Percentiles rank a stretch among this genome's conserved stretches.
Conservation (phyloP, 2,329 filamentous ascomycete species). For the Penicillium hesseltinei region DNA sequence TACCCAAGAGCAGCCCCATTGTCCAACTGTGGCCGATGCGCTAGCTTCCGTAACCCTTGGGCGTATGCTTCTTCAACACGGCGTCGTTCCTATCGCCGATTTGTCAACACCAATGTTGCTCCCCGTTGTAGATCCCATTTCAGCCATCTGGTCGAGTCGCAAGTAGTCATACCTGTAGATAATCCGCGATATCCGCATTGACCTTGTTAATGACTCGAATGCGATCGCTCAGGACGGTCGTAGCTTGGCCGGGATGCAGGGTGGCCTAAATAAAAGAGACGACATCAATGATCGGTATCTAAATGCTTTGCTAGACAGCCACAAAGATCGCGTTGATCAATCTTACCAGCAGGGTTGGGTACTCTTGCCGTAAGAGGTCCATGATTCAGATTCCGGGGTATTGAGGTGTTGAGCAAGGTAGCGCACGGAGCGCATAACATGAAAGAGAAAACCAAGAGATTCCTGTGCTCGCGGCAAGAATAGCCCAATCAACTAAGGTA, state of each 20-base stretch:
- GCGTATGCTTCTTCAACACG: constrained; percentile 90
- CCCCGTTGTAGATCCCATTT: constrained; percentile 5
- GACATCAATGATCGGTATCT: constrained; percentile 10
- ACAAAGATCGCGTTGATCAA: constrained; percentile 9
- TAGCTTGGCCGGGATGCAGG: constrained; percentile 78
- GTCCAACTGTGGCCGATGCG: constrained; percentile 71
- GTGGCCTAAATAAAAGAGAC: constrained; percentile 58
- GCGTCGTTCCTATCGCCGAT: constrained; percentile 71
- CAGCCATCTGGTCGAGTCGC: constrained; percentile 11
- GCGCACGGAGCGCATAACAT: constrained; percentile 36
- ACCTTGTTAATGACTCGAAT: constrained; percentile 81
- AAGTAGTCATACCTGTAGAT: constrained; percentile 72
- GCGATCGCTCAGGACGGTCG: constrained; percentile 78
- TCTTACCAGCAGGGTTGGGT: constrained; percentile 90
- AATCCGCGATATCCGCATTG: constrained; percentile 91
- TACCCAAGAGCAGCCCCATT: constrained; percentile 83
- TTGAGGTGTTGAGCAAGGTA: constrained; percentile 15
- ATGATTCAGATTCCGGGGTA: constrained; percentile 47
- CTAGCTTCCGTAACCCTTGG: constrained; percentile 74
- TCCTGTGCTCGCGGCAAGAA: constrained; percentile 1
- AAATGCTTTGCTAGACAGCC: constrained; percentile 15
- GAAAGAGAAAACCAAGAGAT: constrained; percentile 7
- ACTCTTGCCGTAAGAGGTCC: constrained; percentile 82
- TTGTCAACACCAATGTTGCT: constrained; percentile 12
- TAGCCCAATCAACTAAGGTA: constrained; percentile 13